Evolutionary conservation across 495 filamentous ascomycete species (phyloP).

Genomic region (Chaetomium tenue): DNA sequence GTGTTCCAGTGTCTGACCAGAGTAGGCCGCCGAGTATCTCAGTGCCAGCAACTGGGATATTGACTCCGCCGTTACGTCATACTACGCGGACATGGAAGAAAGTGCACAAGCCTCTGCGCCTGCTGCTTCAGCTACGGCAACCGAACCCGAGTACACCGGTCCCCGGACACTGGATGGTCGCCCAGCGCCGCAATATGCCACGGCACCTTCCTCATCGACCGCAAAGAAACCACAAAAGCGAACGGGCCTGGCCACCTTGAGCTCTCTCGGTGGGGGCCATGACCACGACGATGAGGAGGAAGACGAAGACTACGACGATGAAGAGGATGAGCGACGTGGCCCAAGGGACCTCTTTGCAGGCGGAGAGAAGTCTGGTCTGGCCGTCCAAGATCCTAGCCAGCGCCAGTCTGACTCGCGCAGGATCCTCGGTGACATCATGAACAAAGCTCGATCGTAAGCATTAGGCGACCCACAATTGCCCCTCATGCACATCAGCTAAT

Average conservation of each 20-base stretch:
- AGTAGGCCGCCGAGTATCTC: conserved; percentile 70
- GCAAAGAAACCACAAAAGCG: conserved; percentile 46
- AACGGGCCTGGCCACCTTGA: conserved; percentile 56
- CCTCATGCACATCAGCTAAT: conserved; percentile 13
- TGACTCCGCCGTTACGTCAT: conserved; percentile 63
- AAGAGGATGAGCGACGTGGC: conserved; percentile 59
- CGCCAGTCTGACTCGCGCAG: conserved; percentile 58
- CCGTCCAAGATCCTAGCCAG: conserved; percentile 79
- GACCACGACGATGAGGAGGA: conserved; percentile 58
- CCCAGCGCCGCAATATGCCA: conserved; percentile 47
- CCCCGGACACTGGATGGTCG: conserved; percentile 56
- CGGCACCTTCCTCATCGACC: conserved; percentile 39
- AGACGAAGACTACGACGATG: conserved; percentile 59
- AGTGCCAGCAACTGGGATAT: conserved; percentile 67
- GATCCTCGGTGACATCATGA: conserved; percentile 74
- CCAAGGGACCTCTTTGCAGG: conserved; percentile 87
- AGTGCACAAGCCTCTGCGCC: conserved; percentile 27
- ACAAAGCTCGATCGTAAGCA: conserved; percentile 73
- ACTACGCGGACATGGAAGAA: conserved; percentile 68
- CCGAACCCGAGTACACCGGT: conserved; percentile 49
- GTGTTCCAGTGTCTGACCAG: neutral
- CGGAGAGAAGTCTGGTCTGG: conserved; percentile 93
- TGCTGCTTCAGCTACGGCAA: conserved; percentile 23
- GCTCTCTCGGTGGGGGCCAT: conserved; percentile 52
- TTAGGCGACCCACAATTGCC: neutral